Percentiles rank a stretch among this genome's conserved stretches.
Evolutionary conservation across 352 stramenopile genomes (phyloP).

Genomic region (Thraustotheca clavata): DNA sequence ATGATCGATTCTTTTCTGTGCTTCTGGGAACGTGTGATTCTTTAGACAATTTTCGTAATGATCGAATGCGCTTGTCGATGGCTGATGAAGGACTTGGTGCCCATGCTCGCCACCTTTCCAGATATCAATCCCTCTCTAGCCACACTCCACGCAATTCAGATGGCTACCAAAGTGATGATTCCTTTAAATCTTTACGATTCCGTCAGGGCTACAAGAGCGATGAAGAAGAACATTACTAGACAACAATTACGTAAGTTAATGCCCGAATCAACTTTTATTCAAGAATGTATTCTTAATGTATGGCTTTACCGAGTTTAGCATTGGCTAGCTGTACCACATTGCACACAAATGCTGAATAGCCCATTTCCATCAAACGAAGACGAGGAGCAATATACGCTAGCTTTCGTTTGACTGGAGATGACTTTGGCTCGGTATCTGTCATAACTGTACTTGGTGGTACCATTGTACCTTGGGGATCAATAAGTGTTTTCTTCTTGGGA

Average conservation of each 20-base stretch:
- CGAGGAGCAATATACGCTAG: not conserved
- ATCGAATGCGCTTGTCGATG: slow-evolving; percentile 15
- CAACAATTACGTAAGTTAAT: not conserved
- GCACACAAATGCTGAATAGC: slow-evolving; percentile 16
- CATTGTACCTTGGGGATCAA: slow-evolving; percentile 3
- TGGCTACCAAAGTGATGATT: not conserved
- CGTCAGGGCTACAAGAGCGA: not conserved
- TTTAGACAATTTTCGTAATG: slow-evolving; percentile 56
- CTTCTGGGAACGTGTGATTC: slow-evolving; percentile 75
- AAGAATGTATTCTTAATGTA: not conserved
- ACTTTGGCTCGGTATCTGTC: not conserved
- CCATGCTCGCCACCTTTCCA: slow-evolving; percentile 9
- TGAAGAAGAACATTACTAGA: not conserved
- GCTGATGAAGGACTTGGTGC: slow-evolving; percentile 18
- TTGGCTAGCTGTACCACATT: not conserved
- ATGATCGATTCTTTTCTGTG: slow-evolving; percentile 83
- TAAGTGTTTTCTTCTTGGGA: not conserved
- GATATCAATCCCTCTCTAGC: slow-evolving; percentile 13
- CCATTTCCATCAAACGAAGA: slow-evolving; percentile 18
- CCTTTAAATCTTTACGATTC: not conserved
- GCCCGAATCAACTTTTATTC: not conserved
- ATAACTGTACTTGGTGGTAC: not conserved
- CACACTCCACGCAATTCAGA: not conserved
- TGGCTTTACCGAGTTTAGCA: not conserved
- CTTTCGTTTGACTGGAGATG: slow-evolving; percentile 16